Conservation (phyloP, 2,329 filamentous ascomycete species). For the Colletotrichum godetiae region DNA sequence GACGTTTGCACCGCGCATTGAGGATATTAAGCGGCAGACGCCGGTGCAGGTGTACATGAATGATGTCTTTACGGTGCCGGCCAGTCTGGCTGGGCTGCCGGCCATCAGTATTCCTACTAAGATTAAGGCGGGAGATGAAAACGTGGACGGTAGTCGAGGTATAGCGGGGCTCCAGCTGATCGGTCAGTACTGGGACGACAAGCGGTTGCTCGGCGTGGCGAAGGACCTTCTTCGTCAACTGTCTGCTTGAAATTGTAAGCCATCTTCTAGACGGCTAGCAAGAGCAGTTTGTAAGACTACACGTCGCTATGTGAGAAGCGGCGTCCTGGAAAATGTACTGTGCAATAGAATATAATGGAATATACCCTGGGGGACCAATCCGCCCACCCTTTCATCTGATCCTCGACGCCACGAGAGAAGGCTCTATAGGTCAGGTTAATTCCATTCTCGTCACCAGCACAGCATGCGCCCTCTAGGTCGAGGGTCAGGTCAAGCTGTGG, state of each 20-base stretch:
- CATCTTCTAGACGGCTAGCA: neutral
- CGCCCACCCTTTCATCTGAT: neutral
- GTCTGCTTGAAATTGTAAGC: slow-evolving; percentile 2
- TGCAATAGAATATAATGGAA: slow-evolving; percentile 9
- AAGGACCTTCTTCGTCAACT: slow-evolving; percentile 52
- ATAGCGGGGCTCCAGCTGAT: slow-evolving; percentile 77
- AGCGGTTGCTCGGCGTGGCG: slow-evolving; percentile 69
- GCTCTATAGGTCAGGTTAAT: neutral
- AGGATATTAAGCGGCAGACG: slow-evolving; percentile 64
- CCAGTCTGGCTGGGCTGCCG: slow-evolving; percentile 90
- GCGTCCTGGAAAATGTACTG: neutral
- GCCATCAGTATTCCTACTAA: slow-evolving; percentile 86
- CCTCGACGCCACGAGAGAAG: neutral
- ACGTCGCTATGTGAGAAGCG: neutral
- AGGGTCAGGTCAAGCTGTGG: neutral
- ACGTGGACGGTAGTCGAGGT: slow-evolving; percentile 45
- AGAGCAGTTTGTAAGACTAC: neutral
- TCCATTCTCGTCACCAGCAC: neutral
- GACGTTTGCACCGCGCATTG: slow-evolving; percentile 74
- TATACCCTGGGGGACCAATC: slow-evolving; percentile 19
- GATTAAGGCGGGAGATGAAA: slow-evolving; percentile 64
- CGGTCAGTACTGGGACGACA: slow-evolving; percentile 84
- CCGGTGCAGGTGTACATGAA: slow-evolving; percentile 87
- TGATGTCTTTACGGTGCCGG: slow-evolving; percentile 95
- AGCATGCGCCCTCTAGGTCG: neutral